Base-by-base conservation (phyloP, 2,329 filamentous ascomycete genomes). In the Pseudogymnoascus sp. region DNA sequence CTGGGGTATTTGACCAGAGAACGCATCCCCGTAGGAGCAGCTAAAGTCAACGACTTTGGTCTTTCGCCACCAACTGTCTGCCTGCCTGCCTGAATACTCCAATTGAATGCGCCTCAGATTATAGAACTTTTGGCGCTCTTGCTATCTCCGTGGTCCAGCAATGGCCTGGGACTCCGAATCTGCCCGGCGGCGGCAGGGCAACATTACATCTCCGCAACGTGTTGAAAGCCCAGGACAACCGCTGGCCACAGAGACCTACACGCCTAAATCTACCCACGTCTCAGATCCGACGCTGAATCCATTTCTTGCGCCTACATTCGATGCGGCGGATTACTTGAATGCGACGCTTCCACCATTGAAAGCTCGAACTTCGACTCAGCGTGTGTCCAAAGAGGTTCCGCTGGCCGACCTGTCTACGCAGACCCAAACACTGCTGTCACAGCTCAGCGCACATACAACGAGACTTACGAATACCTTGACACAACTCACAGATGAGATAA, bases 401-500 rank as follows among this genome's bases (percentile, higher is more conserved):
- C 79, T 96, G 53, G 78, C 87, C n/a, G 86, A 93, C 63, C 76
- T 96, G 59, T 91, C 91, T 1, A 80, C 86, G 0, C 89, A 91
- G 70, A 88, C 92, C 0, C 92, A 97, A 74, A 81, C 86, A 3
- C 80, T 95, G n/a, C 80, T 97, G 53, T 90, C 91, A 1, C 89
- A 93, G 70, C 84, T 97, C 69, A 95, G 90, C 70, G 88, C 90
- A 7, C 91, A 97, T 72, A 96, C 91, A 1, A 88, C 90, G 15
- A 84, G 91, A 50, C 78, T 97, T 6, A 91, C 91, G 12, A 85
- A 82, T 60, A 89, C 86, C 50, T 80, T 99, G 62, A 96, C 91
- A 33, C 87, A 93, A 69, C 79, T 97, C 63, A 97, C 94, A 9
- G 93, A 99, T 73, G 94, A 97, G 67, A 97, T 99, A 65, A 75